phyloP scores from a whole-genome alignment of 2,329 filamentous ascomycete genomes.

The Pestalotiopsis sp. region DNA sequence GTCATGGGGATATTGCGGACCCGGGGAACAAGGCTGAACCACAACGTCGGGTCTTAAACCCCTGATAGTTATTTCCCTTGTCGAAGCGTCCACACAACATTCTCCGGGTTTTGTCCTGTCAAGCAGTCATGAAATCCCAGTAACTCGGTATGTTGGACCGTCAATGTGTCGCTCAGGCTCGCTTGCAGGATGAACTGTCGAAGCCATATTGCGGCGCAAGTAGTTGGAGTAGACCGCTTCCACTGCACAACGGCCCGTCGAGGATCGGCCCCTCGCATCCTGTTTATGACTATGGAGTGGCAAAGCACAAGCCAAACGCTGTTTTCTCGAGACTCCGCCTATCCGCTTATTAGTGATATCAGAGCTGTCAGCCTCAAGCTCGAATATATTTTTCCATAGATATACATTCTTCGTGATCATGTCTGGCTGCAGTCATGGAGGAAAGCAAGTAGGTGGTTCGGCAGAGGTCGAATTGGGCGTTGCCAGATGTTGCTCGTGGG shows the following conservation, averaged over 20 bases:
- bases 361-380: too few species aligned
- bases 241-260: neutral
- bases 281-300: neutral
- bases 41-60: neutral
- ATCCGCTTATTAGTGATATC: too few species aligned
- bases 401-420: too few species aligned
- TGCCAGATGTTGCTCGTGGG: neutral
- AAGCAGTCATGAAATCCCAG: too few species aligned
- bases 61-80: neutral
- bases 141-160: too few species aligned
- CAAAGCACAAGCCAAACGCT: neutral
- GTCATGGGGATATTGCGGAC: neutral
- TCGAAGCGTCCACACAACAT: neutral
- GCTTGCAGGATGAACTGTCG: neutral
- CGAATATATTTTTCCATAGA: too few species aligned
- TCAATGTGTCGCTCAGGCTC: neutral
- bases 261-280: neutral
- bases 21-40: neutral
- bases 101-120: neutral
- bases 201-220: neutral
- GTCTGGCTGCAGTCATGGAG: too few species aligned
- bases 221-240: neutral
- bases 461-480: neutral
- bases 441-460: too few species aligned
- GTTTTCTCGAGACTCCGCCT: neutral